phyloP scores from a whole-genome alignment of 306 rosid species.

The Senna siamea region DNA sequence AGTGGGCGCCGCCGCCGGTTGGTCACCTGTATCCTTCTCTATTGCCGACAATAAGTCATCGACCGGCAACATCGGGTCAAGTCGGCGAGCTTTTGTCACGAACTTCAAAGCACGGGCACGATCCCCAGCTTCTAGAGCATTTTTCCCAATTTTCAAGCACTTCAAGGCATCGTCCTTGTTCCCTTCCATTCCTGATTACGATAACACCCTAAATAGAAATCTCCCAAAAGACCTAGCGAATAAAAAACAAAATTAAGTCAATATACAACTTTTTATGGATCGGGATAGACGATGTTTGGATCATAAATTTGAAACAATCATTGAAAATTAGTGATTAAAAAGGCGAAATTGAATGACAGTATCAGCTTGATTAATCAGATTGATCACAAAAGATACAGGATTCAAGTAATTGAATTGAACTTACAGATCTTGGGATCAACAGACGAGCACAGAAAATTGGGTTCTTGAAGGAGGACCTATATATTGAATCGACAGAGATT shows the following conservation, averaged over 20 bases:
- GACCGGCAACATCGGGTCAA: constrained; percentile 70
- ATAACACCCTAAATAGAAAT: neutral
- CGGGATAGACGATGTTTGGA: constrained; percentile 10
- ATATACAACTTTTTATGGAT: neutral
- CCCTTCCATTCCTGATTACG: constrained; percentile 61
- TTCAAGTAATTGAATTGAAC: constrained; percentile 31
- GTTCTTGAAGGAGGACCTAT: no score
- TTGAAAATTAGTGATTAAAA: neutral
- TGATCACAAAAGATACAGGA: neutral
- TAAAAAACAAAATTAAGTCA: neutral
- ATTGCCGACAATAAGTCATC: constrained; percentile 73
- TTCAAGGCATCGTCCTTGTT: constrained; percentile 92
- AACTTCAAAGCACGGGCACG: constrained; percentile 76
- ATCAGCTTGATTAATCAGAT: neutral
- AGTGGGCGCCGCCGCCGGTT: constrained; percentile 14
- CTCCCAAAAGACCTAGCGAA: constrained; percentile 18
- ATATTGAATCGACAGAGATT: neutral
- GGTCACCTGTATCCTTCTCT: constrained; percentile 46
- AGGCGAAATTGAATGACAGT: neutral
- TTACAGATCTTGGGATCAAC: constrained; percentile 45
- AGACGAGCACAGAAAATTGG: neutral
- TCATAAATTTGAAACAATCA: neutral
- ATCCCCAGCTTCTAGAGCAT: constrained; percentile 72
- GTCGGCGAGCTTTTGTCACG: constrained; percentile 77
- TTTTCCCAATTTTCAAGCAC: constrained; percentile 74